phyloP scores from a whole-genome alignment of 2,329 filamentous ascomycete genomes.

The Cylindrodendrum hubeiense region DNA sequence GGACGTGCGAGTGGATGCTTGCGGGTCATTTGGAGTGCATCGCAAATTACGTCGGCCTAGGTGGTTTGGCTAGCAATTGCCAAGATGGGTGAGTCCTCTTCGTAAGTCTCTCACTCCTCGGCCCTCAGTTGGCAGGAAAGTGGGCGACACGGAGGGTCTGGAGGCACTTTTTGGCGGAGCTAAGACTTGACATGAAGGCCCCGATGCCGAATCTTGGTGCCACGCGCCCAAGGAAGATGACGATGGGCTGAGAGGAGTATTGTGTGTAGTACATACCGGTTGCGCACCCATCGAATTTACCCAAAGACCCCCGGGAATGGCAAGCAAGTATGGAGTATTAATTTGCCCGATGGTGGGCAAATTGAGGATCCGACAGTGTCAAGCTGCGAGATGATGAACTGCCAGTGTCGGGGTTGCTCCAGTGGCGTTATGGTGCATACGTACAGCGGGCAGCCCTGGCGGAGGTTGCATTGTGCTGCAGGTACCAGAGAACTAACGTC shows the following conservation, averaged over 20 bases:
- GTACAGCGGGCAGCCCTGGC: slow-evolving; percentile 22
- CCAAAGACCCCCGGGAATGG: background rate
- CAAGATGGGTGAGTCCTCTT: slow-evolving; percentile 12
- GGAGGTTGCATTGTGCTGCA: slow-evolving; percentile 40
- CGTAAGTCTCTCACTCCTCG: background rate
- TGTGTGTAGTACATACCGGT: background rate
- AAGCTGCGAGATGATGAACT: slow-evolving; percentile 14
- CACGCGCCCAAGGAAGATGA: slow-evolving; percentile 8
- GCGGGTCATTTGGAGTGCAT: slow-evolving; percentile 33
- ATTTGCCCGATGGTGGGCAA: background rate
- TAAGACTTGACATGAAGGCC: slow-evolving; percentile 8
- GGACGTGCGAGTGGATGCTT: slow-evolving; percentile 35
- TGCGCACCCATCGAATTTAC: slow-evolving; percentile 5
- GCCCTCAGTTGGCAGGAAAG: background rate
- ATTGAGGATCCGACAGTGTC: background rate
- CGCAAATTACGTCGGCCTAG: slow-evolving; percentile 41
- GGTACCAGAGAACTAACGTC: slow-evolving; percentile 33
- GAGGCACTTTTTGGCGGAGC: background rate
- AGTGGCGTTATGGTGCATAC: slow-evolving; percentile 15
- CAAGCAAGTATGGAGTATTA: slow-evolving; percentile 2
- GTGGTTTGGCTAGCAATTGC: slow-evolving; percentile 14
- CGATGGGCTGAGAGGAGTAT: background rate
- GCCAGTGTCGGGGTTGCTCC: background rate
- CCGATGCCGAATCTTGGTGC: slow-evolving; percentile 27
- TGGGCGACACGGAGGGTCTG: background rate